These are phyloP conservation scores for Panicum virgatum DNA, from an alignment of 202 grass and related monocot species.

Conservation along the genomic window DNA sequence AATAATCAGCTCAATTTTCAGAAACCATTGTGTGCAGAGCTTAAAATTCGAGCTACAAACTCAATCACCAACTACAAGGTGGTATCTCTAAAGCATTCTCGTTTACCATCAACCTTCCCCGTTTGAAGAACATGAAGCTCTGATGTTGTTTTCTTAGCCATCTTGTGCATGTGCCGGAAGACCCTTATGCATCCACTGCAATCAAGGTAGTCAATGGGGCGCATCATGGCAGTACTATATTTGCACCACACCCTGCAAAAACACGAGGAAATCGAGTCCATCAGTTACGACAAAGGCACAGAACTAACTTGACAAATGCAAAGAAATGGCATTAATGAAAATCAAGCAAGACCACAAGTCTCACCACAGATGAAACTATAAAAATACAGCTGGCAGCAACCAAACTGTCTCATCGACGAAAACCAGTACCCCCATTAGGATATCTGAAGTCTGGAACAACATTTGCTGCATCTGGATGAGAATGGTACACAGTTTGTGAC, in stretches of 20 bases:
- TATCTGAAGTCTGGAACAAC: slow-evolving; percentile 19
- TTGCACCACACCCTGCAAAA: slow-evolving; percentile 9
- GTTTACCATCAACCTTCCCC: background rate
- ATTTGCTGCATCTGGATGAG: slow-evolving; percentile 22
- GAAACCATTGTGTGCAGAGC: no score
- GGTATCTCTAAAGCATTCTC: background rate
- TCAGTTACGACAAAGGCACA: background rate
- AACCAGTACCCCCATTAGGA: slow-evolving; percentile 18
- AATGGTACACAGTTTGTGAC: background rate
- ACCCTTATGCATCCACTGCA: background rate
- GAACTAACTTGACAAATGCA: background rate
- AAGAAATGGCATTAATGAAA: background rate
- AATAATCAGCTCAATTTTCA: background rate
- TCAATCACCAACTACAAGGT: background rate
- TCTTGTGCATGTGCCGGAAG: background rate
- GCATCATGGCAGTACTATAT: background rate
- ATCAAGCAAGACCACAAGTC: background rate
- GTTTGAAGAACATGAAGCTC: background rate
- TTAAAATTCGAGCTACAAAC: background rate
- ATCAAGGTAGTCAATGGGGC: background rate
- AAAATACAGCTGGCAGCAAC: background rate
- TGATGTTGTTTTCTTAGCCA: background rate
- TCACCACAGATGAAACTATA: background rate
- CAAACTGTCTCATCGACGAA: slow-evolving; percentile 35
- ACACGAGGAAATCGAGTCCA: background rate